Conservation (phyloP, 2,329 filamentous ascomycete species). For the Hypoxylon sp. region DNA sequence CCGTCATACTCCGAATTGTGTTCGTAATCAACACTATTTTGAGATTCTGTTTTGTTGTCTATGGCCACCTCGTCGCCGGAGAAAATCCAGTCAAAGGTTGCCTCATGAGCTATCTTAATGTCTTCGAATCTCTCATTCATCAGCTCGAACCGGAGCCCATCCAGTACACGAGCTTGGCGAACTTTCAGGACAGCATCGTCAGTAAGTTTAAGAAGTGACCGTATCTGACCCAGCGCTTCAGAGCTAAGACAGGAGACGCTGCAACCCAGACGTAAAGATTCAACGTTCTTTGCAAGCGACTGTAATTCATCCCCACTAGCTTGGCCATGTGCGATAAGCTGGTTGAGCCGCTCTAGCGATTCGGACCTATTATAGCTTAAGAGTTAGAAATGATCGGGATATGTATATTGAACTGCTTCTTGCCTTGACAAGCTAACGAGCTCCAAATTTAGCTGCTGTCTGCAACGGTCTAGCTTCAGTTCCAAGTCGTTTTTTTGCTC, state of each 20-base stretch:
- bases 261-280: constrained; percentile 24
- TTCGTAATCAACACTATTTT: background rate
- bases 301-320: constrained; percentile 18
- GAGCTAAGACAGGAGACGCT: constrained; percentile 28
- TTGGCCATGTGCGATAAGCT: constrained; percentile 26
- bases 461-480: constrained; percentile 28
- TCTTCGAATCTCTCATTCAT: constrained; percentile 42
- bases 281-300: constrained; percentile 20
- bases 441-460: constrained; percentile 25
- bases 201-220: constrained; percentile 15
- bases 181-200: constrained; percentile 20
- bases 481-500: constrained; percentile 22
- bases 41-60: background rate
- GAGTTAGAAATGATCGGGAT: constrained; percentile 2
- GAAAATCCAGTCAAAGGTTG: constrained; percentile 39
- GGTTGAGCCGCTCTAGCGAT: constrained; percentile 15
- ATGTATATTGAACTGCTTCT: background rate
- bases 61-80: background rate
- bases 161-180: constrained; percentile 26
- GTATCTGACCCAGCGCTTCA: constrained; percentile 23
- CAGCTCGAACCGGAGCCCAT: constrained; percentile 31
- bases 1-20: background rate
- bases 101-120: constrained; percentile 31
- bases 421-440: constrained; percentile 26
- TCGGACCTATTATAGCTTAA: constrained; percentile 22